Percentiles rank a stretch among this genome's conserved stretches.
Conservation (phyloP, 805 yeast genomes). For the Candida sphagnicola region DNA sequence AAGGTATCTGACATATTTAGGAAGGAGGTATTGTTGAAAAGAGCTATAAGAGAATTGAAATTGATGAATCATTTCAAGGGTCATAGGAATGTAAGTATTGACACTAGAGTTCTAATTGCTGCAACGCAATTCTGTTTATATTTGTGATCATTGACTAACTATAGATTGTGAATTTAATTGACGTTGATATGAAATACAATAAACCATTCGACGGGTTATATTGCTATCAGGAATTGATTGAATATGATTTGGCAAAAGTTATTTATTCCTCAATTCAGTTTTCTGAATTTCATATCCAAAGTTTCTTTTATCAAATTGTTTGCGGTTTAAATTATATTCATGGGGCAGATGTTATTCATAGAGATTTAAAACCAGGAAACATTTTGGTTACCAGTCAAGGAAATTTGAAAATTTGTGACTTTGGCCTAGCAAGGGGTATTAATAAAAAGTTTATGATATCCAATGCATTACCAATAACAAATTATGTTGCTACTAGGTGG, state of each 20-base stretch:
- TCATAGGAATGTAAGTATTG: constrained; percentile 58
- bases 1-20: constrained; percentile 70
- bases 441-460: constrained; percentile 26
- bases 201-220: constrained; percentile 82
- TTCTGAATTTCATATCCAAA: constrained; percentile 78
- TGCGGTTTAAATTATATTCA: constrained; percentile 89
- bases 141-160: background rate
- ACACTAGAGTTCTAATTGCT: background rate
- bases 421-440: constrained; percentile 86
- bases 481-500: constrained; percentile 94
- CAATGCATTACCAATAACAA: constrained; percentile 51
- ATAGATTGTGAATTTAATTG: constrained; percentile 64
- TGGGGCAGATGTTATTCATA: constrained; percentile 86
- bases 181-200: constrained; percentile 63
- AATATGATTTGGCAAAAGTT: constrained; percentile 77
- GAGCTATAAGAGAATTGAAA: constrained; percentile 82
- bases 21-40: constrained; percentile 60
- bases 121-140: too few relatives aligned
- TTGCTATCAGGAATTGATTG: constrained; percentile 83
- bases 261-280: constrained; percentile 73
- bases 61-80: constrained; percentile 82
- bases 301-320: constrained; percentile 72
- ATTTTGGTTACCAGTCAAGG: constrained; percentile 76
- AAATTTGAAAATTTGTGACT: constrained; percentile 80
- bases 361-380: constrained; percentile 92